Evolutionary conservation across 78 protist species (phyloP), one percentile per base, ranked within the genome.

Genomic region (Dictyostelium brefeldianum): DNA sequence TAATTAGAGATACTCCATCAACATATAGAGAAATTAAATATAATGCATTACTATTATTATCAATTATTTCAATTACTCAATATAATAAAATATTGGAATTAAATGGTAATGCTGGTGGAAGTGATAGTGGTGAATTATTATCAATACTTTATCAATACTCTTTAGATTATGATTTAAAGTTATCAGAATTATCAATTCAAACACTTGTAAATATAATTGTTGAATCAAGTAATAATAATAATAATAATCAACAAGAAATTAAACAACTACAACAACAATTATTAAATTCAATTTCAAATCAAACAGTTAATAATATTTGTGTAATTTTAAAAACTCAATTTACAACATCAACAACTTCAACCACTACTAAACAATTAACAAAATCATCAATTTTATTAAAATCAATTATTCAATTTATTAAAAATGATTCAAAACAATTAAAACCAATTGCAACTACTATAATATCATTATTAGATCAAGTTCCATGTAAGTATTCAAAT

Each of bases 181-280:
- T 87, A 20, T 87, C 93, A 4, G 85, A 87, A 78, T 57, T 54
- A 59, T 74, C 85, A 12, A 78, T 87, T 10, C 56, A 57, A 27
- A 87, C 80, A 3, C 51, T 87, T 3, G 20, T 53, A 8, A 87
- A 87, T 31, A 9, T 87, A 46, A 27, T 87, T 6, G 20, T 64
- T 8, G 93, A 87, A 47, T 73, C 79, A 73, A 46, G 17, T n/a
- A 31, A n/a, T 43, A 31, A n/a, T 43, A 71, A 43, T 71, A 71
- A 43, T 71, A 71, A 71, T 71, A 71, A 71, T 71, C 27, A 59
- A 77, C 22, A 70, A 51, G 3, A 51, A 51, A 0, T n/a, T n/a
- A n/a, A 51, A 51, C 15, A 51, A 51, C 15, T 4, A 51, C 15
- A 51, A 51, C 15, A 51, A 51, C 14, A 14, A 25, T 31, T 15